Conservation (phyloP, 352 stramenopile species). For the Phytophthora sp. region DNA sequence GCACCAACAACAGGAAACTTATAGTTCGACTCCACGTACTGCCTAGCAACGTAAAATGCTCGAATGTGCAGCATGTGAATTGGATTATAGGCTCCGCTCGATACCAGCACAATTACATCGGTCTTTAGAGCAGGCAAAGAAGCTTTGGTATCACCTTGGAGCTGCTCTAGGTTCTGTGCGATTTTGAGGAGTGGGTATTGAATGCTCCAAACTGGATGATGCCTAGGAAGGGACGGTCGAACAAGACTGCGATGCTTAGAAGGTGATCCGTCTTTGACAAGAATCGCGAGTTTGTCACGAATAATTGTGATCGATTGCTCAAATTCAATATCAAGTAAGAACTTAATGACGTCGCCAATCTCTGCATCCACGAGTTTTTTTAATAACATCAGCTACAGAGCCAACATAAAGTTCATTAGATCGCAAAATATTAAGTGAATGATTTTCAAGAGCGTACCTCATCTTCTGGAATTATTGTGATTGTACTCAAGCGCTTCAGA, state of each 20-base stretch:
- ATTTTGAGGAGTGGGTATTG: constrained; percentile 79
- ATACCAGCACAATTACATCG: constrained; percentile 78
- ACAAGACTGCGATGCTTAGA: constrained; percentile 52
- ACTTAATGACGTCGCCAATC: constrained; percentile 71
- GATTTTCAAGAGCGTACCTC: constrained; percentile 37
- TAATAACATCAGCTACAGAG: constrained; percentile 53
- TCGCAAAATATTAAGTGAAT: background rate
- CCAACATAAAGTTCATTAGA: constrained; percentile 2
- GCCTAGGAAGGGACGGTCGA: constrained; percentile 30
- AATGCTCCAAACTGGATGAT: constrained; percentile 63
- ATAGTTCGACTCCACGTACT: constrained; percentile 83
- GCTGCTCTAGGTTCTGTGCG: constrained; percentile 62
- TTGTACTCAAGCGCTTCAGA: constrained; percentile 56
- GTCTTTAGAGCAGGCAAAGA: constrained; percentile 39
- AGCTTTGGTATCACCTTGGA: constrained; percentile 20
- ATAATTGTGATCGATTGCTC: constrained; percentile 39
- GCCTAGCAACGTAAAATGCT: constrained; percentile 76
- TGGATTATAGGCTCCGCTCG: constrained; percentile 78
- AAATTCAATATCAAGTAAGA: constrained; percentile 56
- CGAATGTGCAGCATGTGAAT: constrained; percentile 83
- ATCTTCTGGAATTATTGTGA: constrained; percentile 60
- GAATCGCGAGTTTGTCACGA: constrained; percentile 36
- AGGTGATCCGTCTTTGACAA: constrained; percentile 61
- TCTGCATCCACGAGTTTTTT: constrained; percentile 81
- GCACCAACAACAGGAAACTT: constrained; percentile 78